These are phyloP conservation scores for Phytophthora pini DNA, from an alignment of 352 stramenopile species.

Conservation along the genomic window DNA sequence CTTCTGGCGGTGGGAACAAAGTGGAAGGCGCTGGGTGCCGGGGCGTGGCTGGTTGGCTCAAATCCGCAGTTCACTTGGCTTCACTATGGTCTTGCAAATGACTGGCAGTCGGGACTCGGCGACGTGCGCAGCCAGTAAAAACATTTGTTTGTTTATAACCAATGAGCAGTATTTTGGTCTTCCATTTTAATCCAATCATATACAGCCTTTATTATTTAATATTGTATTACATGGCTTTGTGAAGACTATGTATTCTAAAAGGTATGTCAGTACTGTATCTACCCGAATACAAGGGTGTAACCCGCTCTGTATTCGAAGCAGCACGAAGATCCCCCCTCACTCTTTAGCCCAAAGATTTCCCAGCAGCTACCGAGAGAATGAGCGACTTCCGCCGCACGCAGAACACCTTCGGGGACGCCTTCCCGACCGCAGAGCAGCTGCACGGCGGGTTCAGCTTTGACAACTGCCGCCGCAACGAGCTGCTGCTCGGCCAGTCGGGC, in stretches of 20 bases:
- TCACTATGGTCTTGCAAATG: slow-evolving; percentile 76
- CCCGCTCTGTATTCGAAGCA: slow-evolving; percentile 7
- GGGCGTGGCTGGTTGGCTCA: slow-evolving; percentile 38
- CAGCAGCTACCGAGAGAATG: slow-evolving; percentile 42
- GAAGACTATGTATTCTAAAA: slow-evolving; percentile 7
- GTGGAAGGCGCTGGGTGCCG: slow-evolving; percentile 37
- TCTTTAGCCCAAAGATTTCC: slow-evolving; percentile 22
- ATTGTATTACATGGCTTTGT: neutral
- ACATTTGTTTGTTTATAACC: slow-evolving; percentile 30
- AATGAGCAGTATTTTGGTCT: slow-evolving; percentile 23
- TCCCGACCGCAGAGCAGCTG: slow-evolving; percentile 59
- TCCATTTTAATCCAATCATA: slow-evolving; percentile 37
- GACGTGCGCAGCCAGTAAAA: slow-evolving; percentile 45
- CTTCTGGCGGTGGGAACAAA: slow-evolving; percentile 85
- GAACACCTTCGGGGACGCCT: slow-evolving; percentile 79
- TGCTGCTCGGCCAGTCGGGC: slow-evolving; percentile 69
- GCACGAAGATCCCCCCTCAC: slow-evolving; percentile 36
- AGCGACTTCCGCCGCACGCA: slow-evolving; percentile 85
- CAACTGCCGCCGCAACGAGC: slow-evolving; percentile 92
- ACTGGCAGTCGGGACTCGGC: slow-evolving; percentile 78
- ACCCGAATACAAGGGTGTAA: neutral
- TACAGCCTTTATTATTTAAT: neutral
- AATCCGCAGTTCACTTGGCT: slow-evolving; percentile 52
- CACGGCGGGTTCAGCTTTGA: slow-evolving; percentile 93
- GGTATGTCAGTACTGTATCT: neutral